Evolutionary conservation across 1,284 basidiomycete species (phyloP).

Genomic region (Sanghuangporus sanghuang): DNA sequence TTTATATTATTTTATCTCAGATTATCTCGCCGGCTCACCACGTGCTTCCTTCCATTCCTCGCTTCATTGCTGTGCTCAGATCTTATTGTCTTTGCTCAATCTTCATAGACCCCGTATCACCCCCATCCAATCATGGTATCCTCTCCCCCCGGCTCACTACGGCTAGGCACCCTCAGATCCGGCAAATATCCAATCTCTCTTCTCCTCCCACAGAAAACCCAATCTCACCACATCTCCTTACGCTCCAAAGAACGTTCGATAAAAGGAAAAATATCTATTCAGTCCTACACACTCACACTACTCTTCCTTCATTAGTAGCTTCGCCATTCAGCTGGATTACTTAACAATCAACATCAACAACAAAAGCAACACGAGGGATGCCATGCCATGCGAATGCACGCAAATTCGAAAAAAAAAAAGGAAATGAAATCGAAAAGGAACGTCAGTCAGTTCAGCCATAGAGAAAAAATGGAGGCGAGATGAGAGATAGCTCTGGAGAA

Average conservation of each 20-base stretch:
- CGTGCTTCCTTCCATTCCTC: not conserved
- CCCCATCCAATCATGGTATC: not conserved
- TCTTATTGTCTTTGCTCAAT: constrained; percentile 10
- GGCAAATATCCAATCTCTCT: not conserved
- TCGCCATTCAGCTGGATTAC: constrained; percentile 1
- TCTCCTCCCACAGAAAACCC: not conserved
- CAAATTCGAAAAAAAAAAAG: not conserved
- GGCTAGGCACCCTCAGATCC: constrained; percentile 1
- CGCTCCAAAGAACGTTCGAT: not conserved
- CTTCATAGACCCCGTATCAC: not conserved
- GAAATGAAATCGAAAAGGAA: not conserved
- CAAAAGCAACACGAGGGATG: constrained; percentile 3
- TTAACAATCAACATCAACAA: not conserved
- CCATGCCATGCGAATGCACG: not conserved
- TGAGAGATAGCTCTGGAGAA: not conserved
- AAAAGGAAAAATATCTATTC: not conserved
- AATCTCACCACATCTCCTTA: not conserved
- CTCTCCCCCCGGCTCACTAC: not conserved
- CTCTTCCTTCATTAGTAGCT: not conserved
- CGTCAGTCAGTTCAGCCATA: too few species aligned
- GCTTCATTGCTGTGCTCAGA: not conserved
- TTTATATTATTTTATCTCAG: not conserved
- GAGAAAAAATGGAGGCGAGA: not conserved
- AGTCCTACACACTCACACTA: not conserved
- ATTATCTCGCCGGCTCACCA: not conserved